A percentile compares a stretch with the other conserved stretches of the same genome.
Evolutionary conservation across 495 filamentous ascomycete genomes (phyloP).

Genomic region (Aspergillus mulundensis): DNA sequence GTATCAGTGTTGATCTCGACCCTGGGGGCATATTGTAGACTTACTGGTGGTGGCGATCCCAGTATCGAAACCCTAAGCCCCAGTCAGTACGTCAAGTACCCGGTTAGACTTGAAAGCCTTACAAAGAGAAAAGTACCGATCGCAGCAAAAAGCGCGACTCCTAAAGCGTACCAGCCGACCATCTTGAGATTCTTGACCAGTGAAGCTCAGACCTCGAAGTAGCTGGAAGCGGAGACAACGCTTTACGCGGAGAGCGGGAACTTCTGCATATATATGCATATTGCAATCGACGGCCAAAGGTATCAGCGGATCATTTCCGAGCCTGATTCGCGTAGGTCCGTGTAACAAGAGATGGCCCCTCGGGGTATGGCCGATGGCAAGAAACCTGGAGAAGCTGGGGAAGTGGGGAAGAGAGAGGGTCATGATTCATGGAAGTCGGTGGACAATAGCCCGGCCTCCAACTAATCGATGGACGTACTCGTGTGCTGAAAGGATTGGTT

Average conservation of each 20-base stretch:
- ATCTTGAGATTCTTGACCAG: conserved; percentile 30
- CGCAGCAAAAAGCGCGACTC: conserved; percentile 50
- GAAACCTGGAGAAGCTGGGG: conserved; percentile 8
- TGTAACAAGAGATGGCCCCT: conserved; percentile 11
- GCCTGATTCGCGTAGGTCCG: conserved; percentile 22
- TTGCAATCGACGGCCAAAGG: neutral
- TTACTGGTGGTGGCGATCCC: conserved; percentile 58
- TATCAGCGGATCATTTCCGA: conserved; percentile 21
- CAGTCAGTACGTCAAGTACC: neutral
- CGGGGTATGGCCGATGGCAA: conserved; percentile 30
- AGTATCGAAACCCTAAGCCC: conserved; percentile 50
- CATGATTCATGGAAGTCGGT: neutral
- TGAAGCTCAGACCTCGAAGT: neutral
- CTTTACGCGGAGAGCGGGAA: neutral
- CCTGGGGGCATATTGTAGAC: conserved; percentile 15
- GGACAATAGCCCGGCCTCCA: neutral
- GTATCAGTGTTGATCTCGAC: neutral
- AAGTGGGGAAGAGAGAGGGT: conserved; percentile 3
- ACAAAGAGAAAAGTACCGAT: conserved; percentile 57
- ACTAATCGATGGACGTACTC: neutral
- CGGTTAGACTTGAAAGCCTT: conserved; percentile 13
- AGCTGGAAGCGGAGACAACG: neutral
- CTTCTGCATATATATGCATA: conserved; percentile 9
- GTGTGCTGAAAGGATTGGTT: neutral
- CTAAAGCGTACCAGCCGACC: conserved; percentile 42